A percentile compares a stretch with the other conserved stretches of the same genome.
phyloP scores from a whole-genome alignment of 2,329 filamentous ascomycete genomes.

The Aspergillus pseudoglaucus region DNA sequence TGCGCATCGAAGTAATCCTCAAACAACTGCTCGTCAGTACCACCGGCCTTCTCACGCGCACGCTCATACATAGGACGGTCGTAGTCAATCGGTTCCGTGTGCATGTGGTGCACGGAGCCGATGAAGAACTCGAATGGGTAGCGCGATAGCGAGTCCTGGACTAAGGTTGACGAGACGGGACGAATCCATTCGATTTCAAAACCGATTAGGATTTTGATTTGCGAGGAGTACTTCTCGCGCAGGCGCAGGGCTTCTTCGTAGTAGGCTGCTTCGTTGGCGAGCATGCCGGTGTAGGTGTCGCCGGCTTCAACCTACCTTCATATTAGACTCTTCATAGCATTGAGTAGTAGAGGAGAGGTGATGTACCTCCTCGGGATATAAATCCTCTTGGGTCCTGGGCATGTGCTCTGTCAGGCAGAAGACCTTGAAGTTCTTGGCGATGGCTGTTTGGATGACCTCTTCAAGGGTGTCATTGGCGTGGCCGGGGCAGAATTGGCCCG shows the following conservation, averaged over 20 bases:
- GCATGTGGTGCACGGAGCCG: constrained; percentile 85
- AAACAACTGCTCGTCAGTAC: constrained; percentile 66
- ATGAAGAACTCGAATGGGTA: constrained; percentile 80
- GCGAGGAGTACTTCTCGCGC: constrained; percentile 59
- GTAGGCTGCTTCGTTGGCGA: constrained; percentile 57
- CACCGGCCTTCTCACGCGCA: constrained; percentile 53
- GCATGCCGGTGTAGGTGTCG: constrained; percentile 23
- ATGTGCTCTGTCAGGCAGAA: constrained; percentile 95
- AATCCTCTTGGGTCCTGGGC: constrained; percentile 69
- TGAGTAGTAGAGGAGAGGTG: background rate
- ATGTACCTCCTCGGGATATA: constrained; percentile 79
- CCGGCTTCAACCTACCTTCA: constrained; percentile 24
- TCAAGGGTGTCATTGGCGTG: constrained; percentile 84
- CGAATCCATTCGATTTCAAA: constrained; percentile 95
- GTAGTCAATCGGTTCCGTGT: constrained; percentile 83
- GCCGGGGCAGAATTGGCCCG: constrained; percentile 88
- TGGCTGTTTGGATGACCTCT: constrained; percentile 72
- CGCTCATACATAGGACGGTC: constrained; percentile 60
- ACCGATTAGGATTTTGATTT: constrained; percentile 76
- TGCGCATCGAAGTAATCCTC: constrained; percentile 86
- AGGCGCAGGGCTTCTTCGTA: constrained; percentile 68
- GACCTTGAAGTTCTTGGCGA: constrained; percentile 68
- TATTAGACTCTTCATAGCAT: background rate
- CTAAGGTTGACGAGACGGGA: constrained; percentile 54
- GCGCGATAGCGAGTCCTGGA: constrained; percentile 52